phyloP scores from a whole-genome alignment of 192 early-diverging fungal species.

The Chytriomyces hyalinus region DNA sequence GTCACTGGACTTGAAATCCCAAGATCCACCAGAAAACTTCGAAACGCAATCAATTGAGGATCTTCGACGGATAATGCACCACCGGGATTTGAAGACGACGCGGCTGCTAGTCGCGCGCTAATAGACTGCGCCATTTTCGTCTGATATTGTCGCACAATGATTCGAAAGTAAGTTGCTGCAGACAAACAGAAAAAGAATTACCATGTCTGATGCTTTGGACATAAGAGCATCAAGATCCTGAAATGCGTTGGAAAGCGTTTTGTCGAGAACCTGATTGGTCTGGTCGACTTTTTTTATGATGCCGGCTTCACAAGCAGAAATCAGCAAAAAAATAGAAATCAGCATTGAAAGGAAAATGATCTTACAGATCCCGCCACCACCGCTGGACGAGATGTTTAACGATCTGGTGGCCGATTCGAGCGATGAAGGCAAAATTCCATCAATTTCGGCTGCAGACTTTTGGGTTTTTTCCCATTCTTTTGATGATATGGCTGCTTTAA shows the following conservation, averaged over 20 bases:
- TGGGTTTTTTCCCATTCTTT: slow-evolving; percentile 65
- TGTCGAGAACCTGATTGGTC: slow-evolving; percentile 67
- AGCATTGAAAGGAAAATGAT: too few species aligned
- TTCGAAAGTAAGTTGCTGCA: slow-evolving; percentile 6
- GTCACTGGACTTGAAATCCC: slow-evolving; percentile 93
- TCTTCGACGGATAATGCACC: slow-evolving; percentile 41
- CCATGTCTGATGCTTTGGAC: slow-evolving; percentile 89
- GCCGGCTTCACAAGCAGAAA: slow-evolving; percentile 50
- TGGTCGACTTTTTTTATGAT: slow-evolving; percentile 71
- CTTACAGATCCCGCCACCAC: not conserved
- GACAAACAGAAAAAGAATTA: slow-evolving; percentile 35
- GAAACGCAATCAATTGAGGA: slow-evolving; percentile 55
- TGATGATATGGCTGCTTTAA: slow-evolving; percentile 65
- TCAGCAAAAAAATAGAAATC: too few species aligned
- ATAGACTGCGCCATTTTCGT: slow-evolving; percentile 73
- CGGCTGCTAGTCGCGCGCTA: slow-evolving; percentile 57
- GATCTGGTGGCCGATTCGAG: not conserved
- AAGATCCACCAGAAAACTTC: slow-evolving; percentile 80
- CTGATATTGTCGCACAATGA: slow-evolving; percentile 42
- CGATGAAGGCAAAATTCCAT: too few species aligned
- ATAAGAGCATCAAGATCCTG: slow-evolving; percentile 86
- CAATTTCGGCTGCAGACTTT: too few species aligned
- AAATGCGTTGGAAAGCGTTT: slow-evolving; percentile 81
- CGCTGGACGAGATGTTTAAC: not conserved
- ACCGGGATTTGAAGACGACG: slow-evolving; percentile 25